Evolutionary conservation across 1,284 basidiomycete species (phyloP).

Genomic region (Caloboletus firmus): DNA sequence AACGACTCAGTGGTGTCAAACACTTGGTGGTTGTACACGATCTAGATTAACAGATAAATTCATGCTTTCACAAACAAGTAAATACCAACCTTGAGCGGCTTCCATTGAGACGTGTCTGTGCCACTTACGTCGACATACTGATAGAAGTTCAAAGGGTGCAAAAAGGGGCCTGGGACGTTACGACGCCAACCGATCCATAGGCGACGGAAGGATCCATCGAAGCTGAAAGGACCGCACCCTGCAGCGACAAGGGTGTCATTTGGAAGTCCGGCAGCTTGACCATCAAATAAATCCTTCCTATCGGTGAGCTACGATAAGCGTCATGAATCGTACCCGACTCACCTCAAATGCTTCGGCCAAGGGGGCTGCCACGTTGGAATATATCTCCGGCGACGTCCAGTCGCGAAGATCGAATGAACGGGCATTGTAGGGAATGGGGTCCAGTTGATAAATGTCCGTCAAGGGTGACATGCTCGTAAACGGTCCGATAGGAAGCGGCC

Average conservation of each 20-base stretch:
- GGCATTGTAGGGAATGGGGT: slow-evolving; percentile 52
- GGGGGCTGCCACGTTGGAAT: slow-evolving; percentile 32
- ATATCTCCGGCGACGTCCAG: slow-evolving; percentile 38
- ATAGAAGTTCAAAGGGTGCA: slow-evolving; percentile 57
- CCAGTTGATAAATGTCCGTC: slow-evolving; percentile 52
- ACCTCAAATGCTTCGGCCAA: slow-evolving; percentile 45
- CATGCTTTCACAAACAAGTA: background rate
- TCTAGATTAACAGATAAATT: slow-evolving; percentile 27
- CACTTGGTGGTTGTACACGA: slow-evolving; percentile 61
- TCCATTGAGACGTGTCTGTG: slow-evolving; percentile 53
- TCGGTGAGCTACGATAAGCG: slow-evolving; percentile 8
- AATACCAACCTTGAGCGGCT: slow-evolving; percentile 44
- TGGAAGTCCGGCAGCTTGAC: slow-evolving; percentile 30
- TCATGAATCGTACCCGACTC: slow-evolving; percentile 11
- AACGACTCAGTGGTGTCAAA: slow-evolving; percentile 51
- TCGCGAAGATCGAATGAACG: slow-evolving; percentile 39
- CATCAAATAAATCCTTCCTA: slow-evolving; percentile 46
- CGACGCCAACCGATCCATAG: slow-evolving; percentile 51
- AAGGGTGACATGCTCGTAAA: slow-evolving; percentile 41
- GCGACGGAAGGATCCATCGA: slow-evolving; percentile 59
- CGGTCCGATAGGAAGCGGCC: slow-evolving; percentile 49
- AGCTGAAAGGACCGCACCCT: slow-evolving; percentile 52
- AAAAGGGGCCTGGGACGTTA: slow-evolving; percentile 50
- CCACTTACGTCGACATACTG: slow-evolving; percentile 59
- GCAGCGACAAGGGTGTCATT: slow-evolving; percentile 51